phyloP scores from a whole-genome alignment of 1,284 basidiomycete genomes.

The Fistulina hepatica region DNA sequence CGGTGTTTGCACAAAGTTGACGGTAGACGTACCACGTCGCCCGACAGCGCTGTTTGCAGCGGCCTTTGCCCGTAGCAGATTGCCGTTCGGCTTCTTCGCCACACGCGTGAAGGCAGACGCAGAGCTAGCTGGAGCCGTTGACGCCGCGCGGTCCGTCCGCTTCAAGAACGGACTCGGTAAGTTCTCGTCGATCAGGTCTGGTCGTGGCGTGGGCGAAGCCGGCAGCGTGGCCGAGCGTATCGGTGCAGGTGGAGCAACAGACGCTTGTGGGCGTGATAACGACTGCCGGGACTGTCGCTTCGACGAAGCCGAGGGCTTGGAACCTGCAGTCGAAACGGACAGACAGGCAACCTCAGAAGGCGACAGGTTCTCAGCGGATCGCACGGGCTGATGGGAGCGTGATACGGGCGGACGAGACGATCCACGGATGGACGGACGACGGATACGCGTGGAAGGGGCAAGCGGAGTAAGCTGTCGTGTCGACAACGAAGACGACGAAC shows the following conservation, averaged over 20 bases:
- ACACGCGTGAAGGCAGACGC: constrained; percentile 8
- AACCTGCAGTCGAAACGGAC: constrained; percentile 15
- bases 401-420: constrained; percentile 16
- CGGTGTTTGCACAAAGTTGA: no score
- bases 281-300: constrained; percentile 6
- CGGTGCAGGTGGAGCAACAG: constrained; percentile 20
- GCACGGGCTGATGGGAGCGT: neutral
- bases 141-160: constrained; percentile 31
- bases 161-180: constrained; percentile 76
- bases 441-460: constrained; percentile 29
- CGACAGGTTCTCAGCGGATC: constrained; percentile 10
- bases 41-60: constrained; percentile 38
- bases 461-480: neutral
- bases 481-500: constrained; percentile 11
- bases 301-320: constrained; percentile 13
- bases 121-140: constrained; percentile 1
- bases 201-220: constrained; percentile 30
- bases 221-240: constrained; percentile 14
- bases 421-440: constrained; percentile 33
- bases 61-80: constrained; percentile 48
- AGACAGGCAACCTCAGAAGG: constrained; percentile 17
- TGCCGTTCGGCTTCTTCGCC: constrained; percentile 37
- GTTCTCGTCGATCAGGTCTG: constrained; percentile 67
- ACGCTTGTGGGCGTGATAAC: constrained; percentile 19
- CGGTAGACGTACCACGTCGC: constrained; percentile 8